Evolutionary conservation across 1,284 basidiomycete species (phyloP), one percentile per base, ranked within the genome.

Genomic region (Austroboletus niveus): DNA sequence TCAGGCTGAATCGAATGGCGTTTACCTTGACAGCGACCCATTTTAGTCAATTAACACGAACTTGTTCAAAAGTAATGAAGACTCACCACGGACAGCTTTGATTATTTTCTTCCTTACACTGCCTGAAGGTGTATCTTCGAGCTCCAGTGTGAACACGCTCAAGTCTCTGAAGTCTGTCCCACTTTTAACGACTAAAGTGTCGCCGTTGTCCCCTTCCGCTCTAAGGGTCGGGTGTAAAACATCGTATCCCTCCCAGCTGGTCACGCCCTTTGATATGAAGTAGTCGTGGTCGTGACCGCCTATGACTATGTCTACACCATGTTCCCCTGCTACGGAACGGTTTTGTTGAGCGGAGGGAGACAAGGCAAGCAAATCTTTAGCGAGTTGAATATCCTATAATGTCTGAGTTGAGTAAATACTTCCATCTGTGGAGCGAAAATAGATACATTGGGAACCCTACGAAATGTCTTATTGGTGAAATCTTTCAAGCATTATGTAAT

Each of bases 221-320:
- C 92, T 93, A 2, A 89, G 77, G 14, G 80, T 77, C 5, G 75
- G 69, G 38, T 78, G 66, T 0, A 73, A 71, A 17, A 80, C 69
- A 53, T 89, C 80, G 54, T 84, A 88, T 38, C 81, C 82, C 27
- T 91, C 80, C 90, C 90, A 96, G 3, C 72, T 65, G 17, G 75
- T 76, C 2, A 86, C 81, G 4, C 92, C 94, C 60, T 80, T 85
- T 11, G 90, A 87, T 44, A 89, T 82, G 69, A 87, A 91, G 72
- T 93, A 94, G 6, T 89, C 73, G 59, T 97, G 94, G 63, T 97
- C 94, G 60, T 97, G 94, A 0, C 94, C 94, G 5, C 94, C 94
- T 8, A 96, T 79, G 42, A 96, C 71, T 17, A 96, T 70, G 64
- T 96, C 94, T 1, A 87, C 85, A 7, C 94, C 94, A 57, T 97